Percentiles rank a stretch among this genome's conserved stretches.
Evolutionary conservation across 441 rosid genomes (phyloP).

Genomic region (Gossypium aridum): DNA sequence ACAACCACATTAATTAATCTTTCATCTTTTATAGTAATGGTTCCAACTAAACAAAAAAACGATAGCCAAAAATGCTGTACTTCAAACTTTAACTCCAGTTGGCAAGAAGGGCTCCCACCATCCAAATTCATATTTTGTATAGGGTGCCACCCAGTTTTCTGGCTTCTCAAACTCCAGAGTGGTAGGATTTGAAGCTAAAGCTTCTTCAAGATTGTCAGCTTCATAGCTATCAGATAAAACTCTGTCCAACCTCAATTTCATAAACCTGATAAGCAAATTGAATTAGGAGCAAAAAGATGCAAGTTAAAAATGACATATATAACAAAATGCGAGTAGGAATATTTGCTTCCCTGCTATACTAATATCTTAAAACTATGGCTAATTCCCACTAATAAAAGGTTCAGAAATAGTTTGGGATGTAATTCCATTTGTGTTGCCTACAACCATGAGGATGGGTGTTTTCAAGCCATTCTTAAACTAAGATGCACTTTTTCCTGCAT

Average conservation of each 20-base stretch:
- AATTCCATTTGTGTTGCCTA: background rate
- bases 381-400: background rate
- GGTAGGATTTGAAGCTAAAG: constrained; percentile 67
- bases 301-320: background rate
- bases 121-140: constrained; percentile 76
- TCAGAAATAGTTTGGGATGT: background rate
- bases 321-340: background rate
- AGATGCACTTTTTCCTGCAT: background rate
- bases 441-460: background rate
- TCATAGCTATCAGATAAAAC: constrained; percentile 64
- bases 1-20: background rate
- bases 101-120: constrained; percentile 96
- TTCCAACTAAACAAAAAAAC: background rate
- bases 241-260: constrained; percentile 90
- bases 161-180: constrained; percentile 65
- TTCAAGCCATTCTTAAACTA: background rate
- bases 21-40: background rate
- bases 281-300: background rate
- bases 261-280: constrained; percentile 47
- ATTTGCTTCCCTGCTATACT: background rate
- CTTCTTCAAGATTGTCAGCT: constrained; percentile 65
- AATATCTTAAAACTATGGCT: background rate
- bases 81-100: constrained; percentile 34
- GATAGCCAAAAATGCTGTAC: constrained; percentile 24
- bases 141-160: constrained; percentile 83